Conservation (phyloP, 176 grass and related monocot species). For the Ananas comosus region DNA sequence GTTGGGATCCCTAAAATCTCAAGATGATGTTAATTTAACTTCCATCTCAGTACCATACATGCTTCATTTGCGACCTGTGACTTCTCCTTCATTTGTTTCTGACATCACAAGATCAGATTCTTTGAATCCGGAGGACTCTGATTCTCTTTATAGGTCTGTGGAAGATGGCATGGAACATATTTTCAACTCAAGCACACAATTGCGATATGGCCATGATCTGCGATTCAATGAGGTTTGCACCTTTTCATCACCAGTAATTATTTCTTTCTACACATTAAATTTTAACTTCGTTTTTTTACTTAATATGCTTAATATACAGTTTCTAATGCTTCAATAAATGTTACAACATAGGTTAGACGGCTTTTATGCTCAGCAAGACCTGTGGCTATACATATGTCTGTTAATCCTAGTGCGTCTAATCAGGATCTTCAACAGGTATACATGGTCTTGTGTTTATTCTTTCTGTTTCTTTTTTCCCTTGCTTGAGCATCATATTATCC, state of each 20-base stretch:
- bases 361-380: conserved; percentile 85
- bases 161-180: conserved; percentile 99
- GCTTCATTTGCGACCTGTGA: conserved; percentile 89
- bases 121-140: conserved; percentile 66
- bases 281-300: too few relatives aligned
- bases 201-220: conserved; percentile 81
- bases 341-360: conserved; percentile 57
- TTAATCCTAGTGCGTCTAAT: conserved; percentile 81
- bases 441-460: conserved; percentile 12
- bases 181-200: conserved; percentile 79
- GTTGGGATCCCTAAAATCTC: conserved; percentile 39
- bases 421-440: conserved; percentile 92
- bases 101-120: conserved; percentile 48
- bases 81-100: conserved; percentile 47
- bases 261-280: too few relatives aligned
- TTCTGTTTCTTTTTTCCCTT: conserved; percentile 5
- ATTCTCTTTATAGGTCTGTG: conserved; percentile 55
- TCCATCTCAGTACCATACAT: conserved; percentile 91
- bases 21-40: conserved; percentile 50
- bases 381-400: conserved; percentile 69
- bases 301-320: neutral
- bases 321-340: neutral
- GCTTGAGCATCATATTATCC: neutral
- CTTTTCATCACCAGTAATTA: neutral
- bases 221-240: conserved; percentile 82